These are phyloP conservation scores for Letharia lupina DNA, from an alignment of 495 filamentous ascomycete genomes.

Conservation along the genomic window DNA sequence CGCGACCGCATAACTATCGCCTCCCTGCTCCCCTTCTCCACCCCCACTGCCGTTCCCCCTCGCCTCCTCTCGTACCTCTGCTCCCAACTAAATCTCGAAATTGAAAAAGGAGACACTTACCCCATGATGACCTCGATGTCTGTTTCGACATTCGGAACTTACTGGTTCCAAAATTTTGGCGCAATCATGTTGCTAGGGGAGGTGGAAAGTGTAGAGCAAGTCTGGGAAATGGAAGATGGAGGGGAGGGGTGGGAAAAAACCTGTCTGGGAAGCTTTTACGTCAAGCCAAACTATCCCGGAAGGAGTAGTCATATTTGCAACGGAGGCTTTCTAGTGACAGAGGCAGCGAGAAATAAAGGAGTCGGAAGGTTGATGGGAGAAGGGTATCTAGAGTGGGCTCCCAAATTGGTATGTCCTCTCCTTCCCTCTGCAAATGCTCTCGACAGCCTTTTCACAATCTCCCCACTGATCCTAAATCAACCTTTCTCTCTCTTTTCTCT, in stretches of 20 bases:
- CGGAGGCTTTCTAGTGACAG: conserved; percentile 88
- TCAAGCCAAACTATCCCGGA: conserved; percentile 96
- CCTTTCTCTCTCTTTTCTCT: neutral
- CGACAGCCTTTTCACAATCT: neutral
- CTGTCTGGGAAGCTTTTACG: conserved; percentile 91
- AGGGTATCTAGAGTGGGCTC: conserved; percentile 88
- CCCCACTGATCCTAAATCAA: neutral
- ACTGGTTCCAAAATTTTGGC: conserved; percentile 94
- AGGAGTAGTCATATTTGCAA: conserved; percentile 95
- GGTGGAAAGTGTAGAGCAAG: conserved; percentile 56
- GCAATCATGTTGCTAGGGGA: conserved; percentile 89
- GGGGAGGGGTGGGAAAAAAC: conserved; percentile 72
- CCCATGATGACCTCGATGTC: conserved; percentile 79
- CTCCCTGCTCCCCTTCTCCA: conserved; percentile 80
- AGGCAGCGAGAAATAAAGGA: conserved; percentile 79
- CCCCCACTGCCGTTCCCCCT: conserved; percentile 61
- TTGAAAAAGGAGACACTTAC: conserved; percentile 93
- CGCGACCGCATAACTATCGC: conserved; percentile 85
- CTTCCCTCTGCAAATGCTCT: neutral
- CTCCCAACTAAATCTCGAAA: conserved; percentile 85
- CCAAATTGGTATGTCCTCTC: conserved; percentile 55
- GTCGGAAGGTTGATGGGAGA: conserved; percentile 93
- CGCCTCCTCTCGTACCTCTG: conserved; percentile 71
- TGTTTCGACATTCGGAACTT: conserved; percentile 66
- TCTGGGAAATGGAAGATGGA: conserved; percentile 42